Percentiles rank a stretch among this genome's conserved stretches.
phyloP scores from a whole-genome alignment of 1,284 basidiomycete genomes.

The Sphaerobolus stellatus region DNA sequence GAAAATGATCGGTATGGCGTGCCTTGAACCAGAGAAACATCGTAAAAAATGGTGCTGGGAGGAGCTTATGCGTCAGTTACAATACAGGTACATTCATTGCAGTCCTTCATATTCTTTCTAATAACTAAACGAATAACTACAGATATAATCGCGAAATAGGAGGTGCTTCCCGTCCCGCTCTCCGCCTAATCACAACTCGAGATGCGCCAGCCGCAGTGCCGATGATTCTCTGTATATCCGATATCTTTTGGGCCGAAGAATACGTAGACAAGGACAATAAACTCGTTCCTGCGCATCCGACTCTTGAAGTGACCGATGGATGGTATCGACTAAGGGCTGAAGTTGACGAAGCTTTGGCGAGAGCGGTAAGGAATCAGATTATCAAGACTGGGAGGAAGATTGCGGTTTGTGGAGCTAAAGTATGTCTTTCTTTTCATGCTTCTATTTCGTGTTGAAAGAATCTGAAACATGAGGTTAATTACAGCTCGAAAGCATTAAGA shows the following conservation, averaged over 20 bases:
- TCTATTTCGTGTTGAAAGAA: not conserved
- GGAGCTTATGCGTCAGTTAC: conserved; percentile 78
- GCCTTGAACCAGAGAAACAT: conserved; percentile 67
- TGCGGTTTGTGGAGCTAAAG: conserved; percentile 75
- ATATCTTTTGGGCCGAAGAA: conserved; percentile 54
- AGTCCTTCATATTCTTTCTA: not conserved
- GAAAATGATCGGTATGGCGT: conserved; percentile 87
- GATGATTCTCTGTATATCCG: conserved; percentile 84
- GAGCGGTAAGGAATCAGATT: conserved; percentile 65
- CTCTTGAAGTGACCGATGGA: conserved; percentile 90
- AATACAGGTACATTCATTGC: conserved; percentile 64
- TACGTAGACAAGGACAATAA: conserved; percentile 41
- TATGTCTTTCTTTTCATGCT: conserved; percentile 41
- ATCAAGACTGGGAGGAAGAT: conserved; percentile 84
- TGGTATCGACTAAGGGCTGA: conserved; percentile 88
- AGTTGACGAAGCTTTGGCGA: conserved; percentile 70
- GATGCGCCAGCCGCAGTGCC: conserved; percentile 72
- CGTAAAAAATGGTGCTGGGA: conserved; percentile 74
- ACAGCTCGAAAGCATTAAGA: conserved; percentile 67
- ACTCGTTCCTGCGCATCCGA: conserved; percentile 39
- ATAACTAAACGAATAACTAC: conserved; percentile 6
- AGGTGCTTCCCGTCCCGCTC: conserved; percentile 72
- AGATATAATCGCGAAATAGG: conserved; percentile 93
- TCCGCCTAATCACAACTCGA: conserved; percentile 75
- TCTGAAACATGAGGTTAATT: not conserved